Percentiles rank a stretch among this genome's conserved stretches.
Conservation (phyloP, 441 rosid genomes). For the Eugenia klotzschiana region DNA sequence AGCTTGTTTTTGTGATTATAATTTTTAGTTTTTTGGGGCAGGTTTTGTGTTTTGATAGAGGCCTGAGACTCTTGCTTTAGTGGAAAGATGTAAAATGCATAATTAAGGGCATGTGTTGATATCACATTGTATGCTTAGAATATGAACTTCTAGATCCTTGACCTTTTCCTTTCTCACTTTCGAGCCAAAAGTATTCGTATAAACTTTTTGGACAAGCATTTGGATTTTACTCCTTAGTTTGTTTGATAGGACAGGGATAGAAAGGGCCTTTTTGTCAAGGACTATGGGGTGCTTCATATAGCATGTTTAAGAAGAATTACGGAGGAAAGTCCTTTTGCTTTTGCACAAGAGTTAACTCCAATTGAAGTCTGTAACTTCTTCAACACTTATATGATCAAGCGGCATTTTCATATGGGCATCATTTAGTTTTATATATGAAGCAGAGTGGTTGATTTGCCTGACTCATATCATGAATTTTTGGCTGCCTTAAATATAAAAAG, state of each 20-base stretch:
- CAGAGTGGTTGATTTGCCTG: background rate
- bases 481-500: background rate
- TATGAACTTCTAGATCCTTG: background rate
- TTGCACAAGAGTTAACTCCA: background rate
- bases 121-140: background rate
- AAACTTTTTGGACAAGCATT: background rate
- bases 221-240: background rate
- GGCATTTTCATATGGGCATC: background rate
- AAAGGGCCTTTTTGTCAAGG: background rate
- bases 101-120: background rate
- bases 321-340: background rate
- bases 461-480: background rate
- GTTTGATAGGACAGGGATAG: background rate
- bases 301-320: background rate
- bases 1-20: background rate
- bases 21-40: background rate
- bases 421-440: background rate
- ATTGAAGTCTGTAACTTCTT: background rate
- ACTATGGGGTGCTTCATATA: background rate
- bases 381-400: background rate
- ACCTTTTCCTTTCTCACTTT: background rate
- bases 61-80: background rate
- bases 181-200: background rate
- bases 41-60: background rate
- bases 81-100: background rate